These are phyloP conservation scores for Cylindrotheca fusiformis DNA, from an alignment of 108 stramenopile species.

Conservation along the genomic window DNA sequence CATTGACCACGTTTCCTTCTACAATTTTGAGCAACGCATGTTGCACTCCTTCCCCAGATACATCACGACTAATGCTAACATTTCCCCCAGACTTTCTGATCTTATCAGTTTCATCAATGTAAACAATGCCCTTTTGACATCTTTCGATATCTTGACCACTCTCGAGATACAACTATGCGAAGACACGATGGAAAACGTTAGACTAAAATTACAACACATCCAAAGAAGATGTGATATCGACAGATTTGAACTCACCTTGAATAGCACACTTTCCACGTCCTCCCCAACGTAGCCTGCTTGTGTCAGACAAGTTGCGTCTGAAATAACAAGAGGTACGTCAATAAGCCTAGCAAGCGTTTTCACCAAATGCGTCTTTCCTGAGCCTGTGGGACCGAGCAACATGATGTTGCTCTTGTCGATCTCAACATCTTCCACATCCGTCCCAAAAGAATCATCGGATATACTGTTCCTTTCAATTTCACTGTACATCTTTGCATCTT, in stretches of 20 bases:
- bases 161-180: conserved; percentile 79
- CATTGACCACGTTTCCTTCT: conserved; percentile 97
- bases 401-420: conserved; percentile 97
- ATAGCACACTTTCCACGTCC: conserved; percentile 95
- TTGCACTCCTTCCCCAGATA: conserved; percentile 97
- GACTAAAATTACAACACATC: background rate
- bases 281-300: conserved; percentile 99
- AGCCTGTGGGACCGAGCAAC: conserved; percentile 92
- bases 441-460: conserved; percentile 50
- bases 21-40: conserved; percentile 98
- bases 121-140: conserved; percentile 92
- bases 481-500: conserved; percentile 3
- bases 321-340: conserved; percentile 93
- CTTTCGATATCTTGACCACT: conserved; percentile 93
- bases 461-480: conserved; percentile 55
- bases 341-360: conserved; percentile 92
- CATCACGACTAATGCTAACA: conserved; percentile 94
- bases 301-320: conserved; percentile 95
- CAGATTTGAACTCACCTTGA: conserved; percentile 55
- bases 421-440: conserved; percentile 77
- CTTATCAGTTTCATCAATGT: conserved; percentile 95
- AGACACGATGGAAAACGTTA: background rate
- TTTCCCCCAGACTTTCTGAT: conserved; percentile 91
- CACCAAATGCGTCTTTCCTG: conserved; percentile 90
- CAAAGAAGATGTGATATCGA: background rate